Evolutionary conservation across 805 yeast genomes (phyloP).

Genomic region (Pichia californica): DNA sequence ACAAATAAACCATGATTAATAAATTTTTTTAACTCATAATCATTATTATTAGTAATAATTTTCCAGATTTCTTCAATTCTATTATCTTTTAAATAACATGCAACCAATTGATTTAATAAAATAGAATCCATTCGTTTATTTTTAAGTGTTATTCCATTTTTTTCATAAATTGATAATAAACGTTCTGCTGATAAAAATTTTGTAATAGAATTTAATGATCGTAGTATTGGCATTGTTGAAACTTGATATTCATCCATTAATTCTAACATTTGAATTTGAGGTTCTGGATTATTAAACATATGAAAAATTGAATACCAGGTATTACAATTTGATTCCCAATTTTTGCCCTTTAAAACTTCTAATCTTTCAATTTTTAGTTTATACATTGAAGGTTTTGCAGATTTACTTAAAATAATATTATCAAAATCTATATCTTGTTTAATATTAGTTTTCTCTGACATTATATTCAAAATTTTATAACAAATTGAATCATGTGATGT

Average conservation of each 20-base stretch:
- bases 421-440: conserved; percentile 25
- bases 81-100: conserved; percentile 15
- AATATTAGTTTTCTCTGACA: conserved; percentile 17
- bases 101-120: conserved; percentile 19
- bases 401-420: conserved; percentile 19
- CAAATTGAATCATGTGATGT: conserved; percentile 14
- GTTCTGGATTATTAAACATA: conserved; percentile 13
- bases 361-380: conserved; percentile 16
- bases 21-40: background rate
- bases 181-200: conserved; percentile 13
- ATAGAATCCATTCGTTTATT: conserved; percentile 11
- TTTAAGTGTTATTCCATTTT: conserved; percentile 9
- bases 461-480: conserved; percentile 16
- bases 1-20: conserved; percentile 8
- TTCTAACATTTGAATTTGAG: conserved; percentile 17
- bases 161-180: conserved; percentile 13
- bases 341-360: conserved; percentile 12
- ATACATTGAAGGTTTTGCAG: conserved; percentile 14
- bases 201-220: conserved; percentile 15
- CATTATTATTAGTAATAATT: conserved; percentile 2
- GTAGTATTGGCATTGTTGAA: conserved; percentile 18
- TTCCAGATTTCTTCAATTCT: conserved; percentile 17
- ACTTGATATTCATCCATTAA: conserved; percentile 21
- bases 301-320: conserved; percentile 26
- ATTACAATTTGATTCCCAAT: conserved; percentile 18